These are phyloP conservation scores for Bipolaris zeicola DNA, from an alignment of 2,329 filamentous ascomycete genomes.

Conservation along the genomic window DNA sequence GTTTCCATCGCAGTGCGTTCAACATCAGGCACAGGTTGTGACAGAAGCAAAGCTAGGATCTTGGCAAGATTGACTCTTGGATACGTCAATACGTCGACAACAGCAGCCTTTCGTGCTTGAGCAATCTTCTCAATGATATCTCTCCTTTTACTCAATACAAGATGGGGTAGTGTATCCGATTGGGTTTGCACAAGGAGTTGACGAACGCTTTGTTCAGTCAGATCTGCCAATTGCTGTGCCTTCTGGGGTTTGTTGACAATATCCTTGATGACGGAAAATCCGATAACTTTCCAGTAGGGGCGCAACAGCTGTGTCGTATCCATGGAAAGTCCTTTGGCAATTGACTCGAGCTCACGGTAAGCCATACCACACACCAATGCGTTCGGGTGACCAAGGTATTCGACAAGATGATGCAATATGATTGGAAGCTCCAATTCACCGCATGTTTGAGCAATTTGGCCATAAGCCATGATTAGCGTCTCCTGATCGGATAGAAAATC, in stretches of 20 bases:
- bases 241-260: constrained; percentile 81
- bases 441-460: constrained; percentile 76
- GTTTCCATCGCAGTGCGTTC: constrained; percentile 72
- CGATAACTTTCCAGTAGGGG: constrained; percentile 88
- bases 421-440: constrained; percentile 85
- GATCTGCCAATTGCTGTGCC: constrained; percentile 76
- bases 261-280: constrained; percentile 81
- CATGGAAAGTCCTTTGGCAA: constrained; percentile 69
- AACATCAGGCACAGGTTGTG: constrained; percentile 66
- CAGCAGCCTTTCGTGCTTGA: constrained; percentile 62
- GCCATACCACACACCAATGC: constrained; percentile 78
- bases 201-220: constrained; percentile 75
- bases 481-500: constrained; percentile 73
- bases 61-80: constrained; percentile 62
- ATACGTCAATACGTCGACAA: constrained; percentile 67
- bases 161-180: constrained; percentile 79
- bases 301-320: constrained; percentile 73
- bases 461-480: constrained; percentile 83
- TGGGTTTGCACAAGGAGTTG: constrained; percentile 79
- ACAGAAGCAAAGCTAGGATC: constrained; percentile 63
- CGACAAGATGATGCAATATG: constrained; percentile 79
- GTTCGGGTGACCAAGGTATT: constrained; percentile 85
- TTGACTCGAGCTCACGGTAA: constrained; percentile 78
- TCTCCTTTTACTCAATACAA: constrained; percentile 77
- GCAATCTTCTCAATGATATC: constrained; percentile 84